Percentiles rank a stretch among this genome's conserved stretches.
phyloP scores from a whole-genome alignment of 176 grass and related monocot species.

The Musa beccarii region DNA sequence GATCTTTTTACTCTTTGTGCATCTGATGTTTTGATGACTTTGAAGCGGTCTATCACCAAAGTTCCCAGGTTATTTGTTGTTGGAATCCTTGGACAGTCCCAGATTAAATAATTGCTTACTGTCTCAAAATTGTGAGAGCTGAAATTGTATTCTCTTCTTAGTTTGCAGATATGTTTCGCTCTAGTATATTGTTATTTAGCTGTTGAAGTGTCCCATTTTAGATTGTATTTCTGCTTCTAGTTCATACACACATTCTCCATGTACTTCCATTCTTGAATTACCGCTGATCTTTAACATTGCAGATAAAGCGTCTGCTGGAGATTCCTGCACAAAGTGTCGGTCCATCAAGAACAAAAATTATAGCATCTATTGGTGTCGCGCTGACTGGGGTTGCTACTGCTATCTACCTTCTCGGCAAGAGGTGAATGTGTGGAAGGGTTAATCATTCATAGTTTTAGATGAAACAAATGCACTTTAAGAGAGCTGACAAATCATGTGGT shows the following conservation, averaged over 20 bases:
- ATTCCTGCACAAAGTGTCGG: conserved; percentile 40
- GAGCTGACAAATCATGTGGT: not conserved
- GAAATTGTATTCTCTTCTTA: not conserved
- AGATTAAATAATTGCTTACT: not conserved
- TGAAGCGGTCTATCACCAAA: not conserved
- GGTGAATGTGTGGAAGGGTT: conserved; percentile 23
- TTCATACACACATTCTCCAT: not conserved
- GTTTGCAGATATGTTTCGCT: not conserved
- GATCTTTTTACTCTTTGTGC: not conserved
- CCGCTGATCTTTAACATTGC: conserved; percentile 3
- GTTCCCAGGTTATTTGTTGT: too few relatives aligned
- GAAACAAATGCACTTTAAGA: not conserved
- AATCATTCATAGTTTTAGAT: not conserved
- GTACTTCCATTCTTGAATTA: not conserved
- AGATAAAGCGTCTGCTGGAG: conserved; percentile 60
- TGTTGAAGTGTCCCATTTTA: not conserved
- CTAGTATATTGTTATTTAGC: not conserved
- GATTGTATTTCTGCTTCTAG: not conserved
- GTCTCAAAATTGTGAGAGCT: not conserved
- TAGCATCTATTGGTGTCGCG: conserved; percentile 43
- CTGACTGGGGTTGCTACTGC: conserved; percentile 34
- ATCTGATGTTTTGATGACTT: not conserved
- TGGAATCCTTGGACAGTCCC: too few relatives aligned
- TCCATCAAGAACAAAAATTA: conserved; percentile 53
- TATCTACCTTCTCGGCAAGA: conserved; percentile 66